Evolutionary conservation across 2,329 filamentous ascomycete genomes (phyloP).

Genomic region (Pseudocercospora crystallina): DNA sequence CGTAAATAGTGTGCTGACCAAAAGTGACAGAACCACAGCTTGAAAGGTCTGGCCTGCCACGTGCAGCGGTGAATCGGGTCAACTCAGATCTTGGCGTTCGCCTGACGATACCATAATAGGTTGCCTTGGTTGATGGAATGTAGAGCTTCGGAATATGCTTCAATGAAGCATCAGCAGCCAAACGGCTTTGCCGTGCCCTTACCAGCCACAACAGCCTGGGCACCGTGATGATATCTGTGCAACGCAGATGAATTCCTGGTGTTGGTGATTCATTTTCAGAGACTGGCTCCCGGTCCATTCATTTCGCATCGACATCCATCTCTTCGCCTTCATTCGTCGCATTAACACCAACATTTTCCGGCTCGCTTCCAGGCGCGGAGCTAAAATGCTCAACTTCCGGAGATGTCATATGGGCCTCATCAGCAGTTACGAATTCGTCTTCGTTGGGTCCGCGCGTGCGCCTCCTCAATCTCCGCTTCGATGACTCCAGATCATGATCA

Average conservation of each 20-base stretch:
- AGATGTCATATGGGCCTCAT: conserved; percentile 10
- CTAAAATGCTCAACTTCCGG: conserved; percentile 13
- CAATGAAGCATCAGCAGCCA: too few relatives aligned
- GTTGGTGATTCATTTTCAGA: too few relatives aligned
- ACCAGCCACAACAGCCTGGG: too few relatives aligned
- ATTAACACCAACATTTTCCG: background rate
- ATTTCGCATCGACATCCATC: conserved; percentile 21
- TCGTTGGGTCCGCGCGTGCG: conserved; percentile 42
- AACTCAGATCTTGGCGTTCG: too few relatives aligned
- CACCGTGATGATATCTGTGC: too few relatives aligned
- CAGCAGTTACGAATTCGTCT: conserved; percentile 10
- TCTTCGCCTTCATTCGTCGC: background rate
- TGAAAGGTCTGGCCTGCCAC: too few relatives aligned
- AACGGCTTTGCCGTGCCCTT: too few relatives aligned
- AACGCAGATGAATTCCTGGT: too few relatives aligned
- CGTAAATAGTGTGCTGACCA: conserved; percentile 3
- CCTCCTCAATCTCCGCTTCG: conserved; percentile 44
- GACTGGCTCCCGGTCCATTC: background rate
- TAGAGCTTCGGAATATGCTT: too few relatives aligned
- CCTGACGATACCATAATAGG: too few relatives aligned
- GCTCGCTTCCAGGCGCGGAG: conserved; percentile 4
- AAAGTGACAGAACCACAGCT: background rate
- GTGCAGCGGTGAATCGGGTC: too few relatives aligned
- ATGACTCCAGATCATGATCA: conserved; percentile 39
- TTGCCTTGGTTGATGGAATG: too few relatives aligned